Evolutionary conservation across 2,329 filamentous ascomycete species (phyloP).

Genomic region (Bisporella sp.): DNA sequence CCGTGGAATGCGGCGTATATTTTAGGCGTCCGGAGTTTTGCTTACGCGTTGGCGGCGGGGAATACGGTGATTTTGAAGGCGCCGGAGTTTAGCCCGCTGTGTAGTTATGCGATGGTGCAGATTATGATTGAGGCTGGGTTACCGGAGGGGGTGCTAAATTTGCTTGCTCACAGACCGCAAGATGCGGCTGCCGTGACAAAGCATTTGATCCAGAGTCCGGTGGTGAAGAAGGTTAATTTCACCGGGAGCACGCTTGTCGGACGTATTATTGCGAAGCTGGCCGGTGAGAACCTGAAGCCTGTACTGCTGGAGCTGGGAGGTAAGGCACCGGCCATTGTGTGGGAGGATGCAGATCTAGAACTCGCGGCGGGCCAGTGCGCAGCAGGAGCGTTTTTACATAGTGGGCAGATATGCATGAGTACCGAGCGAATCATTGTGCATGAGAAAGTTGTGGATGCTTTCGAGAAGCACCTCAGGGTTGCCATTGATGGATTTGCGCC

Average conservation of each 20-base stretch:
- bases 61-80: constrained; percentile 72
- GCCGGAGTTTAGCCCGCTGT: constrained; percentile 59
- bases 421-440: constrained; percentile 67
- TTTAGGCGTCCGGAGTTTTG: constrained; percentile 46
- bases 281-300: constrained; percentile 71
- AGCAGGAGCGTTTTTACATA: constrained; percentile 64
- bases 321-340: constrained; percentile 72
- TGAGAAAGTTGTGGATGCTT: constrained; percentile 37
- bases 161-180: constrained; percentile 58
- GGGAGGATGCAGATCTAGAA: constrained; percentile 72
- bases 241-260: constrained; percentile 73
- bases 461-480: constrained; percentile 30
- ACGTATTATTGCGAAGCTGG: constrained; percentile 60
- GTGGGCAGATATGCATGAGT: constrained; percentile 80
- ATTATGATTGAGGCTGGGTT: constrained; percentile 69
- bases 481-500: constrained; percentile 37
- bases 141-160: constrained; percentile 66
- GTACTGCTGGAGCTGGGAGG: constrained; percentile 76
- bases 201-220: constrained; percentile 58
- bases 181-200: constrained; percentile 62
- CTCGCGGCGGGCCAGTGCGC: constrained; percentile 62
- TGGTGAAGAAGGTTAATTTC: constrained; percentile 77
- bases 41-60: constrained; percentile 66
- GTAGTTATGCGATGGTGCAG: constrained; percentile 53
- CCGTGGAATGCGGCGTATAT: constrained; percentile 65